These are phyloP conservation scores for Edaphochlamys debaryana DNA, from an alignment of 139 green algal genomes.

Conservation along the genomic window DNA sequence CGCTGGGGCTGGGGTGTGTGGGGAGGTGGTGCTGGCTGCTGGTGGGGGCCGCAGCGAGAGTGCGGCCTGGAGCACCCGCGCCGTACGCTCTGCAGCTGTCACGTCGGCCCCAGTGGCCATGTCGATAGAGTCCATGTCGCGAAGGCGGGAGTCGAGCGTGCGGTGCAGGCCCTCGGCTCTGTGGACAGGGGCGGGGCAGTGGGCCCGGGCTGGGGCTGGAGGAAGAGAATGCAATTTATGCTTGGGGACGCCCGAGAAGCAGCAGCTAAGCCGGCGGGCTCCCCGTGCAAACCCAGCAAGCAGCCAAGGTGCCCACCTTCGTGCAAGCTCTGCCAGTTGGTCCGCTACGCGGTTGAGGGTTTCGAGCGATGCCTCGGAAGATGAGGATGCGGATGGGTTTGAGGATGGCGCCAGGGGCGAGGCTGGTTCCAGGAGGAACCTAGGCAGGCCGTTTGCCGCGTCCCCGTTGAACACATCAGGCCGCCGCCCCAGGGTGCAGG, in stretches of 20 bases:
- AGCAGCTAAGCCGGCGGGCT: no score
- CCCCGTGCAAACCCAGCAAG: no score
- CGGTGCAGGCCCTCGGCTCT: neutral
- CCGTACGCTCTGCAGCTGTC: neutral
- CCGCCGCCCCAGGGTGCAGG: neutral
- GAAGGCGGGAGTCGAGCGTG: neutral
- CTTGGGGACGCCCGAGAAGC: neutral
- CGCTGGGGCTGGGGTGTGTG: no score
- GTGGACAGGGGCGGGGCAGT: no score
- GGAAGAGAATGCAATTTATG: no score
- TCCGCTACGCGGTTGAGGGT: neutral
- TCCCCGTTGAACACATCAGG: slow-evolving; percentile 6
- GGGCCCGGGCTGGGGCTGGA: no score
- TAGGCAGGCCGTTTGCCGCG: neutral
- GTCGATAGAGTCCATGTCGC: neutral
- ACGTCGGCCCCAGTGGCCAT: neutral
- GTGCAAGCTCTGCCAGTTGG: neutral
- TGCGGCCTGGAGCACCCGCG: neutral
- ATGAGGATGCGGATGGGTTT: no score
- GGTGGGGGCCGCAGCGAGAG: neutral
- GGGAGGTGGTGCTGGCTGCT: no score
- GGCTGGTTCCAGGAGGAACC: no score
- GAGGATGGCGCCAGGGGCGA: no score
- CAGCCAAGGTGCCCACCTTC: neutral
- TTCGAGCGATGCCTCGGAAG: neutral